Base-by-base conservation (phyloP, 2,329 filamentous ascomycete species). In the Venturia effusa region DNA sequence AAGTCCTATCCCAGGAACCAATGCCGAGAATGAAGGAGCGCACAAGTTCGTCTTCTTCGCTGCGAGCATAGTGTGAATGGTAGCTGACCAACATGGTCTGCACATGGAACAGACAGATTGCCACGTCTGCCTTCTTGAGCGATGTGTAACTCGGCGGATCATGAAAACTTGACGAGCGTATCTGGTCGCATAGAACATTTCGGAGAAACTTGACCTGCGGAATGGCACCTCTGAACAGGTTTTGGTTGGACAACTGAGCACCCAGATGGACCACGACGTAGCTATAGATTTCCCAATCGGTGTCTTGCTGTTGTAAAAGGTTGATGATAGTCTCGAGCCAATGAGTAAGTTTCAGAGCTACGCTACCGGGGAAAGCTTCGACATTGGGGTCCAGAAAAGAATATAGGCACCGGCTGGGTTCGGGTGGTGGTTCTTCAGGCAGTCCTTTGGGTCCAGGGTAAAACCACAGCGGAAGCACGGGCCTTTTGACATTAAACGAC, bases 231-330 rank as follows among this genome's bases (percentile, higher is more conserved):
- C 81, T 82, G 72, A 97, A 97, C 17, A 97, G 80, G 15, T 90
- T 87, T 71, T 94, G 91, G 69, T 99, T 99, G 73, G 88, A 89
- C 27, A 99, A 80, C 70, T 97, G 93, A 34, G 90, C 88, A 0
- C 91, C 89, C 11, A 97, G 78, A 73, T 96, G 90, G 6, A 91
- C 89, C 37, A 99, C 79, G 22, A 93, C 83, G 72, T 93, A 97
- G 74, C 90, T 93, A 78, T 96, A 96, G 1, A 96, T 80, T 72
- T 97, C 92, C 92, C 93, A 97, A 66, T 94, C 88, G 59, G 85
- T 84, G 48, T 88, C 88, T 64, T 86, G 82, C 67, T 88, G 37
- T 34, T 66, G 85, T 54, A 96, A 77, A n/a, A 94, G 77, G n/a
- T 81, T 80, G 32, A 90, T 83, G 43, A 95, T 80, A 13, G 86